phyloP scores from a whole-genome alignment of 164 flowering plant species.

The Malania oleifera region DNA sequence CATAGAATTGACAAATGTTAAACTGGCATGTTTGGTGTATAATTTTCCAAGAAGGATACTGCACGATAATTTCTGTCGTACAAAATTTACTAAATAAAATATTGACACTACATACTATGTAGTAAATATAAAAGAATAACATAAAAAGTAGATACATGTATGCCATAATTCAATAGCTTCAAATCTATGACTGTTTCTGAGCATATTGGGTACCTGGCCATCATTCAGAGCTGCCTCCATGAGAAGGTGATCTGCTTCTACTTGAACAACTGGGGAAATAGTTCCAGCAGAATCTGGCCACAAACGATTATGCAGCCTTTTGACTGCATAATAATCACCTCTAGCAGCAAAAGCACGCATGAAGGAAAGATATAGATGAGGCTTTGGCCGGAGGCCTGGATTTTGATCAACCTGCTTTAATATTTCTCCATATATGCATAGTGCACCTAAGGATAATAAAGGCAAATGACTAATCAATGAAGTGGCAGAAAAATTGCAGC shows the following conservation, averaged over 20 bases:
- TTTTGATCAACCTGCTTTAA: conserved; percentile 37
- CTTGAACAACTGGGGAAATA: conserved; percentile 39
- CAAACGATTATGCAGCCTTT: conserved; percentile 45
- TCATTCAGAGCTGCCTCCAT: conserved; percentile 69
- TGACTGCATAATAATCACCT: conserved; percentile 55
- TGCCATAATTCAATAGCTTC: not conserved
- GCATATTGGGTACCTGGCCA: conserved; percentile 47
- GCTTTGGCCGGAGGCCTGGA: conserved; percentile 53
- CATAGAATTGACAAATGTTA: no score
- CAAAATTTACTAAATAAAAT: no score
- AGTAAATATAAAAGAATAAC: not conserved
- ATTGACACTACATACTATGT: no score
- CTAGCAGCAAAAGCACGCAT: conserved; percentile 60
- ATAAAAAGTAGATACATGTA: not conserved
- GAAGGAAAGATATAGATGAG: conserved; percentile 67
- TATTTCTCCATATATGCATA: conserved; percentile 68
- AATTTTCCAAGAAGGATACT: no score
- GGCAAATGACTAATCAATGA: not conserved
- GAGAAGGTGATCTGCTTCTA: conserved; percentile 72
- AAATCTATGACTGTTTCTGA: not conserved
- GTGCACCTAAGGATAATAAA: conserved; percentile 38
- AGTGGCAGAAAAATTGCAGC: not conserved
- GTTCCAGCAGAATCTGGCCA: conserved; percentile 62
- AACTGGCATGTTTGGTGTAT: no score
- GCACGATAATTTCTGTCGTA: no score